Base-by-base conservation (phyloP, 2,329 filamentous ascomycete species). In the Fusarium luffae region DNA sequence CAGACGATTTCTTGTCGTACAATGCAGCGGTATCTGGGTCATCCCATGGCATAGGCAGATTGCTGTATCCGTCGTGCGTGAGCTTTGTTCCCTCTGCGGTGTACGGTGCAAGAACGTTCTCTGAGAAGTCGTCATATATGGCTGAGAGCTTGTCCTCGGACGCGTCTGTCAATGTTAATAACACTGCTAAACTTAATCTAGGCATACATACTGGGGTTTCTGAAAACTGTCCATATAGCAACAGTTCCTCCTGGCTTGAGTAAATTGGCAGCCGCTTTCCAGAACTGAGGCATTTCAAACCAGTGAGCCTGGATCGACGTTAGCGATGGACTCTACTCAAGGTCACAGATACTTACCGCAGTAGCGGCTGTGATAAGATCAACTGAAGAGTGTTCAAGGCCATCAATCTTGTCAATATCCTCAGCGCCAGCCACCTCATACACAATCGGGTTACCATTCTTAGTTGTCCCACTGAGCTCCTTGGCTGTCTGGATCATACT, bases 201-300 rank as follows among this genome's bases (percentile, higher is more conserved):
- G 2, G 5, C 1, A 7, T 11, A 1, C 43, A 3, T 61, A 66
- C 63, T 27, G 0, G 14, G 9, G 3, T 46, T n/a, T 21, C 28
- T 61, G 2, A 55, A 66, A 0, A 11, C 16, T 3, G 63, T 62
- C 62, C 62, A 66, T 23, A 66, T 43, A 1, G 49, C 62, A 5
- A 66, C 18, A 0, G 63, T 66, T 1, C 63, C 62, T n/a, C 55
- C 49, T 3, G 49, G 40, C 1, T 56, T 66, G 12, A 66, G 4
- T 2, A 66, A 4, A 0, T 21, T 62, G 4, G 62, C 63, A n/a
- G 62, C 55, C 11, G 55, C 49, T 0, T 34, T 11, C 63, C 63
- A 66, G 11, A 66, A 66, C 9, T 12, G 30, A 6, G 49, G n/a
- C 63, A 66, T 66, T 1, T 66, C 43, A 0, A 66, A 66, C 63